Conservation (phyloP, 1,284 basidiomycete genomes). For the Ganoderma sinense region DNA sequence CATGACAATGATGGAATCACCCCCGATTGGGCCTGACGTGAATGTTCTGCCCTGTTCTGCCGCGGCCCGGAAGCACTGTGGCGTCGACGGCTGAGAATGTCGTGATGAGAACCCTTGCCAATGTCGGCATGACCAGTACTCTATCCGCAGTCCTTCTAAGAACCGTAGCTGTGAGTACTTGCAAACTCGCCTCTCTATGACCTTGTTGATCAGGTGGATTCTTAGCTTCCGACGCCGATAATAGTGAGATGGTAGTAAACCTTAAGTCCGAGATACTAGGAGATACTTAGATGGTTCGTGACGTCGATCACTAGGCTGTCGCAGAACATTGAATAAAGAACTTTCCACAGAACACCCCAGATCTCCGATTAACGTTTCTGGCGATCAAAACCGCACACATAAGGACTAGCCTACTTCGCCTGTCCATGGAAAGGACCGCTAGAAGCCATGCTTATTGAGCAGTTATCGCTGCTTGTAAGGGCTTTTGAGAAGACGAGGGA, state of each 20-base stretch:
- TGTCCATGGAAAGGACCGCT: neutral
- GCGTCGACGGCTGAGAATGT: neutral
- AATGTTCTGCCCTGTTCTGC: neutral
- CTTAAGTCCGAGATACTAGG: neutral
- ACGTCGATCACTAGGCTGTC: neutral
- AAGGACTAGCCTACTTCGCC: neutral
- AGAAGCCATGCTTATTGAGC: no score
- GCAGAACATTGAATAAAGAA: neutral
- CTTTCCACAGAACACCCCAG: neutral
- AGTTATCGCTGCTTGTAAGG: no score
- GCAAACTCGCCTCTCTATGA: no score
- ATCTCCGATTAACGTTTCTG: neutral
- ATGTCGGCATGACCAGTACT: neutral
- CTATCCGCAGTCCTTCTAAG: neutral
- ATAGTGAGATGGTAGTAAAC: neutral
- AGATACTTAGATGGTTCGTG: neutral
- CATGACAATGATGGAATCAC: conserved; percentile 31
- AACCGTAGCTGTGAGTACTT: no score
- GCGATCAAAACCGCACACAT: neutral
- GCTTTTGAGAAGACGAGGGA: no score
- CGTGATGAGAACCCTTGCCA: neutral
- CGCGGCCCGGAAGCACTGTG: neutral
- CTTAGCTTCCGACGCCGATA: neutral
- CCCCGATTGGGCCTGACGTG: neutral
- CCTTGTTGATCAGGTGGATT: no score